Base-by-base conservation (phyloP, 2,329 filamentous ascomycete genomes). In the Aspergillus hiratsukae region DNA sequence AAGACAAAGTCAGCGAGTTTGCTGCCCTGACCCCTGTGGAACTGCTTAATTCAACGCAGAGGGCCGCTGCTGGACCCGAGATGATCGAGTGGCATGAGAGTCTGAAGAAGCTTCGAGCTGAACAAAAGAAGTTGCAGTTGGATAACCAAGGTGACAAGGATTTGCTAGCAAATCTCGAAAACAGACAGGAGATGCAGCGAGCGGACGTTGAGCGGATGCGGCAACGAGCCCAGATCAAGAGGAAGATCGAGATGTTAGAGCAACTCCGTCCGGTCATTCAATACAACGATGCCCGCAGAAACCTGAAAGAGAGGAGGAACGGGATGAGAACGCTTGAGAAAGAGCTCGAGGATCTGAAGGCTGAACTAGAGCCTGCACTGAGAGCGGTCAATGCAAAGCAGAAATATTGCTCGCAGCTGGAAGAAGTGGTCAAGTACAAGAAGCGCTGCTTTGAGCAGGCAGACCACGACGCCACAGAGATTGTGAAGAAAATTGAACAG, bases 1-100 rank as follows among this genome's bases (percentile, higher is more conserved):
- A 99, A 72, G 94, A 99, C 70, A 89, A 92, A 64, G 94, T 99
- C 1, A 90, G 91, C 25, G 92, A 97, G 69, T 99, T 99, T 70
- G 91, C 94, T 4, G 88, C 84, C 4, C 83, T 96, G 63, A 89
- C 85, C 8, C 88, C 93, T 0, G 80, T 96, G 11, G 88, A 95
- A 48, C 82, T 97, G 21, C 80, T 99, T 0, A 82, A 86, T 57
- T 90, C 94, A 65, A 99, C 94, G 0, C 86, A 96, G 60, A 86
- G 91, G 67, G 94, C 94, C 35, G 92, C 91, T 6, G 94, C 92
- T 0, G 87, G 90, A 0, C 81, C 87, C 48, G 79, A 95, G 58
- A 92, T 97, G 84, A 81, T 90, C 4, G 75, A 84, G 23, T 90
- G 86, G 85, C 92, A 97, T 69, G 80, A 86, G 2, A 73, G 86